Conservation (phyloP, 345 rosid genomes). For the Salix viminalis region DNA sequence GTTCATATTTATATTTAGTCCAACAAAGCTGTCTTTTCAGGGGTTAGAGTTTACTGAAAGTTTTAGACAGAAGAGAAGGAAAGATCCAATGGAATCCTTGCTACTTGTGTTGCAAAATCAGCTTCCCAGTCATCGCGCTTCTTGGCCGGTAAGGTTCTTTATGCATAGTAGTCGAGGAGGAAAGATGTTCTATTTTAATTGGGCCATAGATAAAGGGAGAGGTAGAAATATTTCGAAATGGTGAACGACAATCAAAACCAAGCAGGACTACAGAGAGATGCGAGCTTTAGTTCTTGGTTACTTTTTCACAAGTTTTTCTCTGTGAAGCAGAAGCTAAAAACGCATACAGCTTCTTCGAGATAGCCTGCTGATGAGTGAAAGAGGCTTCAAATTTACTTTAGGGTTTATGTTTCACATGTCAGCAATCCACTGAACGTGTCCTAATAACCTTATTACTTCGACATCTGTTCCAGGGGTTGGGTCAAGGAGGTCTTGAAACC, state of each 20-base stretch:
- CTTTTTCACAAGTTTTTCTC: not conserved
- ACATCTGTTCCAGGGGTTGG: not conserved
- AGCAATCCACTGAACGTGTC: not conserved
- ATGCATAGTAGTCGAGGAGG: not conserved
- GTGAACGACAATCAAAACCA: not conserved
- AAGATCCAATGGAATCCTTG: slow-evolving; percentile 55
- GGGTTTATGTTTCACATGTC: not conserved
- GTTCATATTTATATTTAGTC: not conserved
- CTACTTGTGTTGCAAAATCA: slow-evolving; percentile 43
- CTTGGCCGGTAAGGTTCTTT: not conserved
- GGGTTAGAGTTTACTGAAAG: slow-evolving; percentile 55
- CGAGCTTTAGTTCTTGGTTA: not conserved
- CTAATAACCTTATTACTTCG: not conserved
- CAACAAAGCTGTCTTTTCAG: slow-evolving; percentile 20
- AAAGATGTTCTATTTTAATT: not conserved
- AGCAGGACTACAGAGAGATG: not conserved
- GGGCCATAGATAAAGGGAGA: not conserved
- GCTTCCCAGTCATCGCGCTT: slow-evolving; percentile 32
- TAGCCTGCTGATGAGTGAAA: no score
- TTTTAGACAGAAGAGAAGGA: slow-evolving; percentile 65
- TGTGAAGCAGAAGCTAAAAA: not conserved
- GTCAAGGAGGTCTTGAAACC: not conserved
- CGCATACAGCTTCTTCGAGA: not conserved
- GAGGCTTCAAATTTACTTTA: no score
- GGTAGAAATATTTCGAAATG: not conserved